Conservation (phyloP, 495 filamentous ascomycete species). For the Massariosphaeria phaeospora region DNA sequence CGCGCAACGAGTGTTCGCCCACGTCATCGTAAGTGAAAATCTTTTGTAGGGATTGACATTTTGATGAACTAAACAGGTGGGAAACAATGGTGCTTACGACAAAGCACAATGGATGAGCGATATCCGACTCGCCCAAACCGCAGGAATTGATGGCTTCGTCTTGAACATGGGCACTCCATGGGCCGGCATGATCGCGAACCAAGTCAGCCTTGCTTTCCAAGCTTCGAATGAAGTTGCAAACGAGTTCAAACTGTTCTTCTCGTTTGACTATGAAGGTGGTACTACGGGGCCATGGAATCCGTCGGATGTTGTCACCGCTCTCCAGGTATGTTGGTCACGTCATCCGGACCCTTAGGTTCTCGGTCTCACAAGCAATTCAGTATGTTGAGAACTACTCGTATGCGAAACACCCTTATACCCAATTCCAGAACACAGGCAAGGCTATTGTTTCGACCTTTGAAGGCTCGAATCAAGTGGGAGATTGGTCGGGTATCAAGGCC, state of each 20-base stretch:
- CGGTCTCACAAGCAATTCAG: too few species aligned
- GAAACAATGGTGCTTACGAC: not conserved
- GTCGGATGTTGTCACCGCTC: slow-evolving; percentile 43
- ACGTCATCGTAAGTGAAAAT: not conserved
- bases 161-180: slow-evolving; percentile 54
- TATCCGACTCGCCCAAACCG: slow-evolving; percentile 12
- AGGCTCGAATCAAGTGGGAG: slow-evolving; percentile 51
- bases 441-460: slow-evolving; percentile 73
- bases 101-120: not conserved
- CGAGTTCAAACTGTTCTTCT: slow-evolving; percentile 60
- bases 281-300: slow-evolving; percentile 51
- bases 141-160: slow-evolving; percentile 68
- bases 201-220: slow-evolving; percentile 46
- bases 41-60: not conserved
- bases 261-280: slow-evolving; percentile 63
- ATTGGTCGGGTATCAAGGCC: slow-evolving; percentile 56
- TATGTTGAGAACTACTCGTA: too few species aligned
- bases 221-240: slow-evolving; percentile 51
- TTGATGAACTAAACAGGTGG: not conserved
- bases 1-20: not conserved
- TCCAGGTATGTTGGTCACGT: not conserved
- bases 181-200: slow-evolving; percentile 39
- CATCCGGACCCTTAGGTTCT: too few species aligned
- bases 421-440: slow-evolving; percentile 37
- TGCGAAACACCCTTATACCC: not conserved